Base-by-base conservation (phyloP, 768 basidiomycete species). In the Trametes cingulata region DNA sequence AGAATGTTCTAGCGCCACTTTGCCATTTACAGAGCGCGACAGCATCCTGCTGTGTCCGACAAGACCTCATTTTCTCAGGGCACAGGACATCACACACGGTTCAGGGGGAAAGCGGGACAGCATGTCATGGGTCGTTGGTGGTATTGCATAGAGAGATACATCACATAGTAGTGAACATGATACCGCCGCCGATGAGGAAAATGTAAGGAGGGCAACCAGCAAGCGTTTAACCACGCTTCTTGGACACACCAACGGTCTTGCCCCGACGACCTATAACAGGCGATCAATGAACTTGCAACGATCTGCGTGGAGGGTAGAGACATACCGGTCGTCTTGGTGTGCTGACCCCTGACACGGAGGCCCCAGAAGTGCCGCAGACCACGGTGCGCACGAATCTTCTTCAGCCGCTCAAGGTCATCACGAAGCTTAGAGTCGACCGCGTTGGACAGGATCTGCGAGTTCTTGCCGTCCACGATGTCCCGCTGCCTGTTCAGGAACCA, bases 401-500 rank as follows among this genome's bases (percentile, higher is more conserved):
- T 99, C 77, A 99, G 77, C 57, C 97, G 84, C 82, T 99, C 97
- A 63, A 99, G 82, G 75, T 99, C 97, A 39, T 98, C 97, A 78
- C 97, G 93, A 65, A 98, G 82, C 80, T 98, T 98, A 61, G 94
- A 95, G 82, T 98, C 97, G 49, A 99, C 92, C 67, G 85, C 85
- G 79, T 98, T 98, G 60, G 97, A 97, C 56, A 99, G 80, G 56
- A 97, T 90, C 79, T 99, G 97, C 50, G 84, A 87, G 80, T 95
- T 88, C 79, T 98, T 98, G 74, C 97, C 97, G 67, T 98, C 97
- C 63, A 93, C 85, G 54, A 97, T 94, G 73, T 98, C 96, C 76
- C 93, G 93, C 76, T 98, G 97, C 78, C 97, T 93, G 86, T 98
- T 99, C 76, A 98, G 77, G 86, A 99, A 98, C 96, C 96, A 99